Evolutionary conservation across 2,329 filamentous ascomycete species (phyloP).

Genomic region (Fusarium clavum): DNA sequence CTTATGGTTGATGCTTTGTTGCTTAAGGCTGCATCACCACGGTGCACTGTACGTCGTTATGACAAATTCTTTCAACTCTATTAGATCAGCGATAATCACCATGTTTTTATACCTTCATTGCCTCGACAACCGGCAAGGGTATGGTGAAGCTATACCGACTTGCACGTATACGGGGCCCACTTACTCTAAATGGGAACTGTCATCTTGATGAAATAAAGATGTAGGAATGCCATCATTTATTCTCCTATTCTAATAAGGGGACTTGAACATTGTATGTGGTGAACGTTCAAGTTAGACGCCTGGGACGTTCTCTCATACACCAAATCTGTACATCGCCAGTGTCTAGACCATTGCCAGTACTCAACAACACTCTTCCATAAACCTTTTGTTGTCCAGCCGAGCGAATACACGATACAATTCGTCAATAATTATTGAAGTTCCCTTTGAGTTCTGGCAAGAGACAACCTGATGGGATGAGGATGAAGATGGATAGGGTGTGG

Average conservation of each 20-base stretch:
- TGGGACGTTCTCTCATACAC: not conserved
- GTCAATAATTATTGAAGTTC: not conserved
- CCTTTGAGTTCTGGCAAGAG: not conserved
- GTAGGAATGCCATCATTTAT: not conserved
- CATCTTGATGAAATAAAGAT: not conserved
- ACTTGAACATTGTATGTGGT: not conserved
- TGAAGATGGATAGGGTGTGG: not conserved
- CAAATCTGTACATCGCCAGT: not conserved
- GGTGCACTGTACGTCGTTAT: accelerated
- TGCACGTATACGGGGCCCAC: too few relatives aligned
- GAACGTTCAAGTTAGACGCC: not conserved
- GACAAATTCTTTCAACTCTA: not conserved
- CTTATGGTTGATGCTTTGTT: not conserved
- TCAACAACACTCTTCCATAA: not conserved
- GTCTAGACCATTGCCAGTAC: not conserved
- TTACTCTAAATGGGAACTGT: not conserved
- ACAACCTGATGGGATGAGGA: not conserved
- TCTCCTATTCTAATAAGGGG: too few relatives aligned
- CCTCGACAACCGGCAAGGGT: not conserved
- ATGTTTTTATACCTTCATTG: not conserved
- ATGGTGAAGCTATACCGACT: not conserved
- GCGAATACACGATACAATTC: not conserved
- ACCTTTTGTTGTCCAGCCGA: not conserved
- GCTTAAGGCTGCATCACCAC: not conserved
- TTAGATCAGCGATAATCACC: not conserved